These are phyloP conservation scores for Rhodotorula toruloides DNA, from an alignment of 768 basidiomycete genomes.

Conservation along the genomic window DNA sequence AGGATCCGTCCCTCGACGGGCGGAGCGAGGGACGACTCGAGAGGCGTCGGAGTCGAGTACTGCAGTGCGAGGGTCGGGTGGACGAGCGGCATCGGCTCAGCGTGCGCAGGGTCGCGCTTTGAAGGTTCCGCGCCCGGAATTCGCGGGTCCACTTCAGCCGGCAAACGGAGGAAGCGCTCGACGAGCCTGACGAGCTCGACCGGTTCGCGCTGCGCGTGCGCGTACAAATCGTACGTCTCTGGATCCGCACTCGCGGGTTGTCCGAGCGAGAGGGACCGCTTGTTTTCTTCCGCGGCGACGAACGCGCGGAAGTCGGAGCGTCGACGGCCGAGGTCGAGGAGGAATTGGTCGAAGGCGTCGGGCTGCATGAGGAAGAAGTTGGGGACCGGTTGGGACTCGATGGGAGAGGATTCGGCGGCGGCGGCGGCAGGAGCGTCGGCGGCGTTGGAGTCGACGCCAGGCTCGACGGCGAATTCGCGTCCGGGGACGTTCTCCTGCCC, in stretches of 20 bases:
- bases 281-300: conserved; percentile 13
- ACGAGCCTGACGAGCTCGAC: conserved; percentile 29
- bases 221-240: conserved; percentile 21
- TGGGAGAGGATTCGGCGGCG: background rate
- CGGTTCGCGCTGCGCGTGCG: conserved; percentile 28
- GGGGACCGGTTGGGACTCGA: conserved; percentile 3
- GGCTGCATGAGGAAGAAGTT: conserved; percentile 34
- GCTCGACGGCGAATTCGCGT: too few species aligned
- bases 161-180: conserved; percentile 33
- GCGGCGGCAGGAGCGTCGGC: background rate
- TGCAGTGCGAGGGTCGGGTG: conserved; percentile 38
- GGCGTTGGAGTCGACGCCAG: conserved; percentile 1
- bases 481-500: too few species aligned
- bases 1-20: conserved; percentile 36
- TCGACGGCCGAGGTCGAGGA: conserved; percentile 10
- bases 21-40: conserved; percentile 30
- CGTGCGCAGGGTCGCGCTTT: background rate
- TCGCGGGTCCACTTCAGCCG: too few species aligned
- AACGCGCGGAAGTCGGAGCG: conserved; percentile 24
- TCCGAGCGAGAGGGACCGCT: too few species aligned
- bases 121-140: too few species aligned
- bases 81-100: conserved; percentile 10
- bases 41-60: conserved; percentile 28
- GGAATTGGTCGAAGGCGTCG: conserved; percentile 31
- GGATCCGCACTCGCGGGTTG: too few species aligned